Evolutionary conservation across 106 monocot species (phyloP).

Genomic region (Narthecium ossifragum): DNA sequence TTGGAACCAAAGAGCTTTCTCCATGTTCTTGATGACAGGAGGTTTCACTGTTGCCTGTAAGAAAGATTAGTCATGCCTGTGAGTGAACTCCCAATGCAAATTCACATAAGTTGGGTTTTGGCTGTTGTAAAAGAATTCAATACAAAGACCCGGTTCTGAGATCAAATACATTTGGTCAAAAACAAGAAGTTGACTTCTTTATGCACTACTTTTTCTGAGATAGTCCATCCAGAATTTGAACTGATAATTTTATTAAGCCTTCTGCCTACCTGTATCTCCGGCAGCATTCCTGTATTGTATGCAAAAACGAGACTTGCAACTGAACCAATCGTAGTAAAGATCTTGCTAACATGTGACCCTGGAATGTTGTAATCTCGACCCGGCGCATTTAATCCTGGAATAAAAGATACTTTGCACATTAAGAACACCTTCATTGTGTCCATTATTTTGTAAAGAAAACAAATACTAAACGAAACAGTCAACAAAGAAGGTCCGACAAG

Average conservation of each 20-base stretch:
- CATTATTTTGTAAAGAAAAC: no score
- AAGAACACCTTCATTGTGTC: neutral
- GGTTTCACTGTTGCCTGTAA: constrained; percentile 77
- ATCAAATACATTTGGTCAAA: no score
- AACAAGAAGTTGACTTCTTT: no score
- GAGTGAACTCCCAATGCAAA: no score
- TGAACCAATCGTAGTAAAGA: constrained; percentile 75
- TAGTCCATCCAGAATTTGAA: no score
- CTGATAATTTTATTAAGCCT: no score
- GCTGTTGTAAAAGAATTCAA: no score
- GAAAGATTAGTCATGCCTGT: neutral
- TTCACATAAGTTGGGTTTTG: no score
- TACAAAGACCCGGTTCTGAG: no score
- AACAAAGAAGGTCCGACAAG: no score
- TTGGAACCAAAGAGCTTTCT: constrained; percentile 70
- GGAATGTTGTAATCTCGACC: constrained; percentile 68
- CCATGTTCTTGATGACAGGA: constrained; percentile 72
- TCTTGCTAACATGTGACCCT: constrained; percentile 22
- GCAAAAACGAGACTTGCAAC: constrained; percentile 82
- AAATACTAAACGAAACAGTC: no score
- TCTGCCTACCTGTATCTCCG: constrained; percentile 94
- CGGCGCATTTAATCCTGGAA: constrained; percentile 42
- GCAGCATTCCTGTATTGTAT: constrained; percentile 97
- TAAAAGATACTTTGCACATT: neutral
- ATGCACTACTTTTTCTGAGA: no score